phyloP scores from a whole-genome alignment of 176 grass and related monocot genomes.

The Oryza longistaminata region DNA sequence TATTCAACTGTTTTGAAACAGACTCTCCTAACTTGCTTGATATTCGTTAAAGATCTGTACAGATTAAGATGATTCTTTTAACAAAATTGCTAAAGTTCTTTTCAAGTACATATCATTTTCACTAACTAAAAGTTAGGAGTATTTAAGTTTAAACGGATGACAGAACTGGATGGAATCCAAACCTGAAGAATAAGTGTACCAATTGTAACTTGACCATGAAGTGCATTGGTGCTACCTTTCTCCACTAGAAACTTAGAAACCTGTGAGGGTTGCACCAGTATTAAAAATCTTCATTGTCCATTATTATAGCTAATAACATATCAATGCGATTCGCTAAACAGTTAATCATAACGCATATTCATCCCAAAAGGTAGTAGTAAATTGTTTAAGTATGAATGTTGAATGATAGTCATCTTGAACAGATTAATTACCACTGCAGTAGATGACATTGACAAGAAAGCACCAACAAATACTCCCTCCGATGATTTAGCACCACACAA shows the following conservation, averaged over 20 bases:
- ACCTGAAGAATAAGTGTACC: constrained; percentile 93
- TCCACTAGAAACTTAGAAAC: constrained; percentile 94
- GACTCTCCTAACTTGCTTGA: background rate
- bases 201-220: constrained; percentile 98
- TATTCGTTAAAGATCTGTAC: background rate
- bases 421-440: constrained; percentile 91
- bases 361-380: constrained; percentile 6
- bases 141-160: constrained; percentile 6
- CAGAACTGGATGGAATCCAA: constrained; percentile 30
- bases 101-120: background rate
- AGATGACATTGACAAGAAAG: constrained; percentile 98
- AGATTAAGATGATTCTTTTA: constrained; percentile 11
- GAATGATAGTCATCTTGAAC: constrained; percentile 7
- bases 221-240: constrained; percentile 82
- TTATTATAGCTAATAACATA: constrained; percentile 4
- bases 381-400: constrained; percentile 1
- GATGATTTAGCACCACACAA: constrained; percentile 90
- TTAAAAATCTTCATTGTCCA: constrained; percentile 21
- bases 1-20: background rate
- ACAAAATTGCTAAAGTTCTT: background rate
- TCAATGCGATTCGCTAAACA: background rate
- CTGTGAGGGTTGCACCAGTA: constrained; percentile 42
- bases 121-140: background rate
- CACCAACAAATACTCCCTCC: constrained; percentile 92
- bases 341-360: background rate